Base-by-base conservation (phyloP, 495 filamentous ascomycete species). In the Penicillium bialowiezense region DNA sequence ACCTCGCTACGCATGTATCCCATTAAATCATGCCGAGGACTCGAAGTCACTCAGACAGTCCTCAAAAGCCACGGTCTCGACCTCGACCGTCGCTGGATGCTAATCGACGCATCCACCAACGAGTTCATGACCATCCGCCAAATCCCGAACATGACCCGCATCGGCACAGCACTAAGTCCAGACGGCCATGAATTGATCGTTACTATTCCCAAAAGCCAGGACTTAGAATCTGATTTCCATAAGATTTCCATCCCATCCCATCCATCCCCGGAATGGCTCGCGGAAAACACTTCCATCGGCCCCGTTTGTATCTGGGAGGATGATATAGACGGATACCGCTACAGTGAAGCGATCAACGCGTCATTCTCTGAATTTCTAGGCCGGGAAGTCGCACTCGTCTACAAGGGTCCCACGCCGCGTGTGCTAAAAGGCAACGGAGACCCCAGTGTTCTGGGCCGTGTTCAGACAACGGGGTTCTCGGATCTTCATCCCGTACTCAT, bases 21-120 rank as follows among this genome's bases (percentile, higher is more conserved):
- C 3, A 76, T 97, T 57, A 96, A 97, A 70, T 90, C 87, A 43
- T 96, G 91, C 66, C 77, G 80, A 54, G 89, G 88, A 19, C 80
- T 96, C 46, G 82, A 91, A 62, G 62, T 96, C 51, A 65, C 73
- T 39, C 62, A 76, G 45, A 83, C 80, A 37, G 82, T 78, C 26
- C 76, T 96, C 3, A 67, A 87, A 21, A 70, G 81, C 28, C 79
- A 82, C 31, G 91, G 91, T 1, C 78, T 97, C 37, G 80, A 88
- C 59, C 87, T 88, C 60, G 92, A 97, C 65, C 83, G 92, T 2
- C 58, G 71, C 37, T 75, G 72, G 72, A 75, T 75, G 72, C 45
- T 75, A 26, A 59, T 74, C 48, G 70, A 75, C 28, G 62, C 65
- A 5, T 42, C 40, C 3, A 69, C 66, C 2, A 47, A 64, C 37